phyloP scores from a whole-genome alignment of 768 basidiomycete species.

The Trametopsis cervina region DNA sequence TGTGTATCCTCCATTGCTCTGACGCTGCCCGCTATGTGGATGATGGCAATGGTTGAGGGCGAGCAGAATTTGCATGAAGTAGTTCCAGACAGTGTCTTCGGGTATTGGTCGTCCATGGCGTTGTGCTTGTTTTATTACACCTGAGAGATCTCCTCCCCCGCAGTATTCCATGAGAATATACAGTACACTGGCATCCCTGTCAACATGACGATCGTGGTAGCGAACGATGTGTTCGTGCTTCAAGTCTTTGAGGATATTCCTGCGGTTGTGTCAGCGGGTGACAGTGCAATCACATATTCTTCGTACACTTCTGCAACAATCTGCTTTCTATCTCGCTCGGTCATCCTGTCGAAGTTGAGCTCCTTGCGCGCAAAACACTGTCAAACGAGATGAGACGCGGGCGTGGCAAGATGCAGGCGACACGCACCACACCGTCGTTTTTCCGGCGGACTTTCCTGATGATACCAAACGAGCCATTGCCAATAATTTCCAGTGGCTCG shows the following conservation, averaged over 20 bases:
- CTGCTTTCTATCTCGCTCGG: constrained; percentile 91
- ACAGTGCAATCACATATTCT: too few species aligned
- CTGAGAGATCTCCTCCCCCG: constrained; percentile 90
- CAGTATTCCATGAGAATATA: constrained; percentile 99
- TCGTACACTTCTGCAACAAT: constrained; percentile 97
- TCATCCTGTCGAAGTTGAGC: constrained; percentile 97
- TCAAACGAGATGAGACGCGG: neutral
- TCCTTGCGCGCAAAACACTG: constrained; percentile 89
- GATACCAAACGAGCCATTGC: constrained; percentile 96
- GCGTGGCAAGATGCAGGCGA: too few species aligned
- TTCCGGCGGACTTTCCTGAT: constrained; percentile 91
- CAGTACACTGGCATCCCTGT: constrained; percentile 82
- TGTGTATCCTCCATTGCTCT: constrained; percentile 29
- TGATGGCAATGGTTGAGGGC: constrained; percentile 93
- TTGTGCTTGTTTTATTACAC: constrained; percentile 73
- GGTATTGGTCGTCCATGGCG: constrained; percentile 67
- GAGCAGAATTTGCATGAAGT: constrained; percentile 87
- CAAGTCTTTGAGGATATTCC: constrained; percentile 94
- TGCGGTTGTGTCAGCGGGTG: constrained; percentile 28
- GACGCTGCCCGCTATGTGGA: constrained; percentile 44
- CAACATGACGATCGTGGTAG: constrained; percentile 88
- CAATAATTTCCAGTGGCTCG: constrained; percentile 86
- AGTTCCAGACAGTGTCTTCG: constrained; percentile 94
- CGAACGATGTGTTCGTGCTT: constrained; percentile 95
- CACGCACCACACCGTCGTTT: constrained; percentile 73